Percentiles rank a stretch among this genome's conserved stretches.
These are phyloP conservation scores for Pestalotiopsis fici DNA, from an alignment of 2,329 filamentous ascomycete genomes.

Conservation along the genomic window DNA sequence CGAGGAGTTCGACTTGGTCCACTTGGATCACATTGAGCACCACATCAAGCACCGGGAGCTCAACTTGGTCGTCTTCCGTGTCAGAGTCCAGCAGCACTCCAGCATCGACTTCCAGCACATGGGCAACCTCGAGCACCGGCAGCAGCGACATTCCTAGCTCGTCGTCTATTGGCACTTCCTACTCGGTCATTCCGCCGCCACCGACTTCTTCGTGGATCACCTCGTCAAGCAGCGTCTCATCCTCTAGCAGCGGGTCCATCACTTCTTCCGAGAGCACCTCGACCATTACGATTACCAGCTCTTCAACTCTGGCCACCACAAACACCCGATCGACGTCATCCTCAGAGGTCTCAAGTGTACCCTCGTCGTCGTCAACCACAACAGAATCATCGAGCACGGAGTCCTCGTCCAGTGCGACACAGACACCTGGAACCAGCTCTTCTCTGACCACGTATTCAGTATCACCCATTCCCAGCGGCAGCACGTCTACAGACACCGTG, in stretches of 20 bases:
- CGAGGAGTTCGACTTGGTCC: background rate
- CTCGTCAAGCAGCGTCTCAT: background rate
- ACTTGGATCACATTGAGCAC: background rate
- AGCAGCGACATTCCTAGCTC: background rate
- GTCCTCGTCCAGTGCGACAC: background rate
- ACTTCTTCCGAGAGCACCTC: background rate
- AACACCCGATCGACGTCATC: background rate
- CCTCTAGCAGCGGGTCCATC: background rate
- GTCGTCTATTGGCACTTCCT: constrained; percentile 12
- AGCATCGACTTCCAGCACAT: background rate
- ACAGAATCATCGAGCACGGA: background rate
- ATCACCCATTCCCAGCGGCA: background rate
- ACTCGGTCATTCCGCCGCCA: background rate
- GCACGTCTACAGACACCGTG: background rate
- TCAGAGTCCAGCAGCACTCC: background rate
- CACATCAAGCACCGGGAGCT: background rate
- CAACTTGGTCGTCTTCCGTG: background rate
- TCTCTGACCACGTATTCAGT: background rate
- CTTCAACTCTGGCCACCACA: constrained; percentile 1
- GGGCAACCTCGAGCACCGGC: background rate
- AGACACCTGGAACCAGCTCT: background rate
- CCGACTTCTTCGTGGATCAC: background rate
- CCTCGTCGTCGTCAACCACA: background rate
- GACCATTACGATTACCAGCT: background rate
- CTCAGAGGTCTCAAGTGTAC: background rate